Evolutionary conservation across 2,329 filamentous ascomycete genomes (phyloP), one percentile per base, ranked within the genome.

Genomic region (Hypoxylon sp.): DNA sequence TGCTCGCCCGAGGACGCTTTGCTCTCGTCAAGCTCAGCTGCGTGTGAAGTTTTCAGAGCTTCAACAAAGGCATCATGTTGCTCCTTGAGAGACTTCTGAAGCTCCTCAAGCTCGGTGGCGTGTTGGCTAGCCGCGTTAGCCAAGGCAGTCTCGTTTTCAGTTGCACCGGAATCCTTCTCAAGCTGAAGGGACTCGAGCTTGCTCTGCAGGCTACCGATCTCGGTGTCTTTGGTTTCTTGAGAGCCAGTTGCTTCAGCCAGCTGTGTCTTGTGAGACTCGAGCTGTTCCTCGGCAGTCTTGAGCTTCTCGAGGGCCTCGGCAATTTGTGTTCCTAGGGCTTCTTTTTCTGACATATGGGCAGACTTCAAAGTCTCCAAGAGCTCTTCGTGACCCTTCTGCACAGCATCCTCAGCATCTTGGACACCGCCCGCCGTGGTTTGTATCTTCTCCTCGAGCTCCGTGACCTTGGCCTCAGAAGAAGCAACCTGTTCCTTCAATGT

Each of bases 401-500:
- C 71, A 37, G 75, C 74, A 3, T 78, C 77, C 41, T 79, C 77
- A 2, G 76, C 67, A 33, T 72, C 73, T 10, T 75, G 63, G 17
- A 73, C 69, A 15, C 72, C 71, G 8, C 73, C 67, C 15, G 70
- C 71, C 33, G 77, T 77, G 40, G 77, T 73, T 65, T 78, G 75
- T 26, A 82, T 73, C 72, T 84, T 79, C 45, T 82, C 79, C 52
- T 78, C 79, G 17, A 88, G 77, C 63, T 83, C 79, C 2, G 78
- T 69, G 50, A 88, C 78, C 66, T 82, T 86, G 47, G 80, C 80
- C 67, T 86, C 77, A 0, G 83, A 84, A 7, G 79, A 73, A 55
- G 79, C 74, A 45, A 88, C 79, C 65, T 88, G 81, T 4, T 77
- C 75, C 70, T 83, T 85, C 24, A 88, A 78, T 10, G 80, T 73